A percentile compares a stretch with the other conserved stretches of the same genome.
Evolutionary conservation across 2,329 filamentous ascomycete genomes (phyloP).

Genomic region (Sarocladiaceae sp.): DNA sequence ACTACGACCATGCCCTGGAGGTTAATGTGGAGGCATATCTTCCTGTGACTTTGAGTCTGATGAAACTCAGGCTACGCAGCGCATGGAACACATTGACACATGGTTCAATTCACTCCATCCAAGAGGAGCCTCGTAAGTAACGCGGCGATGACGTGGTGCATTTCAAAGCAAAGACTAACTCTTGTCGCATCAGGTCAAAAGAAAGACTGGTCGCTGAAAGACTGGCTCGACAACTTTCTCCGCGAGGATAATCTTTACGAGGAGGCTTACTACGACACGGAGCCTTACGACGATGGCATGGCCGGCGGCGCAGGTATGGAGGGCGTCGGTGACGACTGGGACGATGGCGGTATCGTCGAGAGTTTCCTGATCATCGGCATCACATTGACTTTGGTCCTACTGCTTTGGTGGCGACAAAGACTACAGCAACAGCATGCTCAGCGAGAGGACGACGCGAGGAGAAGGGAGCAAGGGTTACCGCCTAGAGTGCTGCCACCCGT

Average conservation of each 20-base stretch:
- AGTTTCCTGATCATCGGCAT: slow-evolving; percentile 79
- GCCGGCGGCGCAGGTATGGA: slow-evolving; percentile 34
- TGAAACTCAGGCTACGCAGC: slow-evolving; percentile 79
- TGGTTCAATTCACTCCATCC: slow-evolving; percentile 88
- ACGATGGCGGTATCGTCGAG: slow-evolving; percentile 79
- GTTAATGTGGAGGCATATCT: slow-evolving; percentile 93
- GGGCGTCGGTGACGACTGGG: slow-evolving; percentile 45
- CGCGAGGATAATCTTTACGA: slow-evolving; percentile 64
- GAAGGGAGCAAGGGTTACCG: slow-evolving; percentile 27
- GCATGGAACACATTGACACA: slow-evolving; percentile 93
- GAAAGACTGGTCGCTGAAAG: slow-evolving; percentile 72
- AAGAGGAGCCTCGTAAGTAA: slow-evolving; percentile 77
- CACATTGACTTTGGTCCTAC: slow-evolving; percentile 66
- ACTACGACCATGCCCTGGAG: slow-evolving; percentile 88
- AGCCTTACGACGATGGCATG: slow-evolving; percentile 51
- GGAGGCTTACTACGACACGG: slow-evolving; percentile 47
- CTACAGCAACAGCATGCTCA: slow-evolving; percentile 54
- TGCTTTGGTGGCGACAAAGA: slow-evolving; percentile 78
- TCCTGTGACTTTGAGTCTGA: slow-evolving; percentile 80
- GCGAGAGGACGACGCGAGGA: slow-evolving; percentile 24
- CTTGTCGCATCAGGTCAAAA: slow-evolving; percentile 48
- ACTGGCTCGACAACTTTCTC: slow-evolving; percentile 86
- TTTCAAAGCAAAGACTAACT: slow-evolving; percentile 8
- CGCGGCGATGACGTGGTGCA: neutral
- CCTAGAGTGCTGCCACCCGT: slow-evolving; percentile 19